Evolutionary conservation across 176 grass and related monocot species (phyloP), one percentile per base, ranked within the genome.

Genomic region (Aegilops speltoides): DNA sequence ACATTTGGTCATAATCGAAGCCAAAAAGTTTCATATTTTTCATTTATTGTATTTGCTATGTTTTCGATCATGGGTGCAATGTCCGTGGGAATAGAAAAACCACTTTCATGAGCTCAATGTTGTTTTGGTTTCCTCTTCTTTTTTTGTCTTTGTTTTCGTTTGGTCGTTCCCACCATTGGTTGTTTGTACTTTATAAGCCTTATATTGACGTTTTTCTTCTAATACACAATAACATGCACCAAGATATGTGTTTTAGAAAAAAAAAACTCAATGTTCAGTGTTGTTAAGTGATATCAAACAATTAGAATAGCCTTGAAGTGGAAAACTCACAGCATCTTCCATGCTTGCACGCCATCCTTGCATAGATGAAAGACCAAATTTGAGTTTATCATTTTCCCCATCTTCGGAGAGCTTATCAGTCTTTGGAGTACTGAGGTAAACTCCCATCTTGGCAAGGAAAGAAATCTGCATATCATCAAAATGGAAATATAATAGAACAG

Each of bases 281-380:
- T 38, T 43, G 68, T n/a, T 22, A 45, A 82, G 68, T 61, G 68
- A 73, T 19, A 25, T 28, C 2, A 67, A 64, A 76, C 74, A 74
- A 87, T 69, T 48, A 78, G 22, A 48, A 79, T 84, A 66, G 52
- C 59, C 59, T 84, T 17, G 34, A 20, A 68, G 71, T 77, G 46
- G 48, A 36, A 88, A 82, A 94, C 92, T 94, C 68, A 98, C 93
- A 59, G 96, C 96, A 98, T 98, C 93, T 87, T 98, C 96, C 96
- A 95, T 98, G 86, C 10, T 98, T 86, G 93, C 88, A 86, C 93
- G 96, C 96, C 96, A 98, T 76, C 93, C 93, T 94, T 98, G 96
- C 96, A 98, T 98, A 71, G 90, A 95, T 34, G 96, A 98, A 86
- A 98, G 86, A 64, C 96, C 96, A 88, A 95, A 95, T 43, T 72